Conservation (phyloP, 202 grass and related monocot genomes). For the Zizania palustris region DNA sequence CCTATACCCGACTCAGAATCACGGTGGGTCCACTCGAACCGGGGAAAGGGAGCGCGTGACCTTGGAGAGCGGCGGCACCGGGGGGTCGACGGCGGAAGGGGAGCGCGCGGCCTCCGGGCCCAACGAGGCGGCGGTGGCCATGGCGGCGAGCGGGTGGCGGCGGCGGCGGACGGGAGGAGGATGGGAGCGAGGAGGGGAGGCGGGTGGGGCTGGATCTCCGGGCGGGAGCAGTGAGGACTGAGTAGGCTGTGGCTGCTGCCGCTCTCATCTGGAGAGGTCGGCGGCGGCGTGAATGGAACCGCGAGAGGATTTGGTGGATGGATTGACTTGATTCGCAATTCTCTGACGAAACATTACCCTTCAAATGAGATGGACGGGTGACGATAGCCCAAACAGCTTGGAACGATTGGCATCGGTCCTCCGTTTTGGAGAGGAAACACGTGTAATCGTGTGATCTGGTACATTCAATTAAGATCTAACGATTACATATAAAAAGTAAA, state of each 20-base stretch:
- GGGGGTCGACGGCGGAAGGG: constrained; percentile 66
- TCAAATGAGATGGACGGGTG: no score
- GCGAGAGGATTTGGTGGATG: no score
- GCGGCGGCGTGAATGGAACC: neutral
- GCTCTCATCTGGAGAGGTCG: constrained; percentile 18
- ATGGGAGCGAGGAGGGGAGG: neutral
- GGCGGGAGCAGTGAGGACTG: constrained; percentile 38
- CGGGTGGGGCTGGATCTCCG: neutral
- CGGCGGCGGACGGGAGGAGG: constrained; percentile 23
- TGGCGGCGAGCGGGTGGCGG: constrained; percentile 42
- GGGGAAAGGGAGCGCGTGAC: constrained; percentile 21
- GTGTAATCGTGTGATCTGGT: no score
- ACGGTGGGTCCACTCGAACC: neutral
- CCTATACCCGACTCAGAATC: neutral
- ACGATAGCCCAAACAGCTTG: no score
- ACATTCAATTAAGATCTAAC: no score
- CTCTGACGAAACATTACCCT: no score
- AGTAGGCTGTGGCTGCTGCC: constrained; percentile 42
- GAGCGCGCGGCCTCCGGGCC: constrained; percentile 71
- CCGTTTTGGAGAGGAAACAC: no score
- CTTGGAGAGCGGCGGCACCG: constrained; percentile 75
- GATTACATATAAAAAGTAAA: no score
- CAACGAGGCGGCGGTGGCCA: constrained; percentile 59
- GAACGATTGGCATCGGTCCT: no score
- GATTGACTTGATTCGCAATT: no score